Evolutionary conservation across 2,329 filamentous ascomycete species (phyloP).

Genomic region (Colletotrichum liriopes): DNA sequence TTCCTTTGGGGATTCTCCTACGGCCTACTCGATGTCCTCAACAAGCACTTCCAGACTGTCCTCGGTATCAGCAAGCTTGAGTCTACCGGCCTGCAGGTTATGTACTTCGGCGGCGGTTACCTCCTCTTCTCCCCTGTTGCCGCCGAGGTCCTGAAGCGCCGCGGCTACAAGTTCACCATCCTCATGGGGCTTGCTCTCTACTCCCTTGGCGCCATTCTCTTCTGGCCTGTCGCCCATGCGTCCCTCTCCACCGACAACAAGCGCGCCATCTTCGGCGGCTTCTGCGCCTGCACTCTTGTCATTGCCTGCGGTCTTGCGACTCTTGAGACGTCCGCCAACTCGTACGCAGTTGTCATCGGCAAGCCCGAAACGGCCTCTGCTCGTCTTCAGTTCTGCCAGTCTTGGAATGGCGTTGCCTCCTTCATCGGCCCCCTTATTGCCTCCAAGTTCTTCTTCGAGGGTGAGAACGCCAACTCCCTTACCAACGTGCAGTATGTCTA

Average conservation of each 20-base stretch:
- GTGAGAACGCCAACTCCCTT: constrained; percentile 68
- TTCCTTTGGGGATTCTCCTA: constrained; percentile 44
- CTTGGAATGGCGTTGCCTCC: constrained; percentile 68
- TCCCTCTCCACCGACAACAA: constrained; percentile 60
- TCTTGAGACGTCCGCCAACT: constrained; percentile 84
- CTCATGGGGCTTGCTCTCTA: constrained; percentile 75
- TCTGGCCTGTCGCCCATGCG: constrained; percentile 65
- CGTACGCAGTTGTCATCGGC: constrained; percentile 69
- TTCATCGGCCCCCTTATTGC: constrained; percentile 79
- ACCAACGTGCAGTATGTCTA: constrained; percentile 84
- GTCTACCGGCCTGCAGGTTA: constrained; percentile 59
- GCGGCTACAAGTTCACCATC: constrained; percentile 61
- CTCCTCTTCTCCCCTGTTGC: constrained; percentile 58
- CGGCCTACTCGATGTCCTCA: constrained; percentile 51
- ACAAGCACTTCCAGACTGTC: constrained; percentile 65
- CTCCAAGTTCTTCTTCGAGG: constrained; percentile 79
- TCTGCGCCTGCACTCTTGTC: constrained; percentile 81
- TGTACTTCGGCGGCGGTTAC: constrained; percentile 58
- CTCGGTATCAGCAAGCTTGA: constrained; percentile 60
- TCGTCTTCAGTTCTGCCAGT: constrained; percentile 68
- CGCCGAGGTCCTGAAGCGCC: constrained; percentile 58
- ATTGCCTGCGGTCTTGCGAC: constrained; percentile 82
- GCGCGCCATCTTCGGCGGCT: constrained; percentile 75
- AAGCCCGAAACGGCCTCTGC: constrained; percentile 68
- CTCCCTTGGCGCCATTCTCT: constrained; percentile 70